phyloP scores from a whole-genome alignment of 352 stramenopile genomes.

The Phytopythium sindhum region DNA sequence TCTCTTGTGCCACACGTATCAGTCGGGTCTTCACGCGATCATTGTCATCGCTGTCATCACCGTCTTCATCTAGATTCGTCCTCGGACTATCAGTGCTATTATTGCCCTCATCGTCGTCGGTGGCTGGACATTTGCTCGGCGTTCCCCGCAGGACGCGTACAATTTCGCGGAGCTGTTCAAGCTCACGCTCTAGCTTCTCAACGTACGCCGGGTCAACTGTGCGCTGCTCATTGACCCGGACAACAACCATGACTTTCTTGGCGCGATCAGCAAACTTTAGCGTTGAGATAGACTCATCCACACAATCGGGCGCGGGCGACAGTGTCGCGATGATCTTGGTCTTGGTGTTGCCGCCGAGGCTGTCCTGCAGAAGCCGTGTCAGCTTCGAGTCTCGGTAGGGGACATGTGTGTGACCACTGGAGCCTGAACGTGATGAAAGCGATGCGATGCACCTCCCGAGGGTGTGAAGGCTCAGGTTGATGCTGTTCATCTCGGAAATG shows the following conservation, averaged over 20 bases:
- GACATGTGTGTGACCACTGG: conserved; percentile 49
- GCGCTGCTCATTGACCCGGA: conserved; percentile 81
- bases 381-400: conserved; percentile 94
- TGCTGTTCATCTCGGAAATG: conserved; percentile 93
- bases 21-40: conserved; percentile 31
- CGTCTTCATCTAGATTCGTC: conserved; percentile 21
- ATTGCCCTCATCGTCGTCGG: conserved; percentile 8
- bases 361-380: conserved; percentile 89
- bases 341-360: conserved; percentile 84
- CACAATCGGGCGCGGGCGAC: conserved; percentile 76
- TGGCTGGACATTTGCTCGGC: conserved; percentile 2
- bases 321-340: conserved; percentile 92
- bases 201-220: conserved; percentile 87
- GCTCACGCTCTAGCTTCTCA: conserved; percentile 83
- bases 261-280: conserved; percentile 92
- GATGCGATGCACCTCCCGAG: conserved; percentile 87
- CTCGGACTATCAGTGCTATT: not conserved
- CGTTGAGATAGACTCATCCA: conserved; percentile 93
- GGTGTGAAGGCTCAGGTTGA: conserved; percentile 92
- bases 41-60: conserved; percentile 15
- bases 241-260: conserved; percentile 89
- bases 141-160: conserved; percentile 39
- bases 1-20: conserved; percentile 57
- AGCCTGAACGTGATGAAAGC: conserved; percentile 46
- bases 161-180: conserved; percentile 69